Percentiles rank a stretch among this genome's conserved stretches.
Evolutionary conservation across 2,329 filamentous ascomycete genomes (phyloP).

Genomic region (Aspergillus tanneri): DNA sequence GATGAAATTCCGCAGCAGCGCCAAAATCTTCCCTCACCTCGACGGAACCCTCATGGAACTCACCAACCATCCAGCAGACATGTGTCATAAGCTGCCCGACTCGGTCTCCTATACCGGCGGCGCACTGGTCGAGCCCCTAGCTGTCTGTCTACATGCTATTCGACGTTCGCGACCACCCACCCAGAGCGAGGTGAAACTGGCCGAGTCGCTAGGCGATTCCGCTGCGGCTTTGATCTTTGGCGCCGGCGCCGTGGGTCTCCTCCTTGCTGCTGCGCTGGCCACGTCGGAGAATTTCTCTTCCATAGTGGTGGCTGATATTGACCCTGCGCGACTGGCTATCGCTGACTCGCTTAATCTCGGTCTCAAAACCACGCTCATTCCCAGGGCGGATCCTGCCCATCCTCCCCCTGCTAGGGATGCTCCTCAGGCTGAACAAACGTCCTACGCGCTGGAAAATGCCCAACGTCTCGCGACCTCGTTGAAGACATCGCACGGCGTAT

Average conservation of each 20-base stretch:
- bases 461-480: constrained; percentile 37
- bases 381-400: constrained; percentile 27
- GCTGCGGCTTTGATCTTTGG: constrained; percentile 59
- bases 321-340: constrained; percentile 56
- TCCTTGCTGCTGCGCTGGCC: constrained; percentile 59
- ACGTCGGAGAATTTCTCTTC: constrained; percentile 54
- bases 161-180: constrained; percentile 53
- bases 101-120: constrained; percentile 56
- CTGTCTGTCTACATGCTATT: constrained; percentile 61
- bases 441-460: constrained; percentile 37
- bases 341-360: constrained; percentile 44
- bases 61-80: constrained; percentile 61
- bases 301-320: constrained; percentile 62
- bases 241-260: constrained; percentile 60
- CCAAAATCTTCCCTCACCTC: constrained; percentile 60
- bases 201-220: constrained; percentile 39
- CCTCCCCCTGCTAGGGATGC: constrained; percentile 34
- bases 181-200: constrained; percentile 36
- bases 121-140: constrained; percentile 60
- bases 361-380: constrained; percentile 40
- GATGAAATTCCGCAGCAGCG: constrained; percentile 59
- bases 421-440: constrained; percentile 33
- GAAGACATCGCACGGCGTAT: constrained; percentile 25
- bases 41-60: constrained; percentile 64
- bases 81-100: constrained; percentile 59